A percentile compares a stretch with the other conserved stretches of the same genome.
phyloP scores from a whole-genome alignment of 164 flowering plant genomes.

The Saururus chinensis region DNA sequence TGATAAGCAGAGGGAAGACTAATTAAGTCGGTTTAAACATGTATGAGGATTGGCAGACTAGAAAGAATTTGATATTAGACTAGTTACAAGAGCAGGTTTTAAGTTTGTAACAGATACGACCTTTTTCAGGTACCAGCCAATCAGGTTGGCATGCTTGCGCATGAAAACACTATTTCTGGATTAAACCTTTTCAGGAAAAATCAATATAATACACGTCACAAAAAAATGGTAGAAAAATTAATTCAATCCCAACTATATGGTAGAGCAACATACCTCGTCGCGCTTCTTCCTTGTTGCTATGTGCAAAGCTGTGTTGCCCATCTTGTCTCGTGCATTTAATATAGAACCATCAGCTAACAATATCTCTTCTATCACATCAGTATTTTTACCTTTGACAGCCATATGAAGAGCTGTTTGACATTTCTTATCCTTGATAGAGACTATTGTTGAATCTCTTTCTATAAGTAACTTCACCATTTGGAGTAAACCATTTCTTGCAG shows the following conservation, averaged over 20 bases:
- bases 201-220: too few species aligned
- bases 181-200: too few species aligned
- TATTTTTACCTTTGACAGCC: constrained; percentile 87
- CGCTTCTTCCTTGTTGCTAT: constrained; percentile 88
- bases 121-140: too few species aligned
- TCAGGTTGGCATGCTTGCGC: too few species aligned
- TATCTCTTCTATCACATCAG: constrained; percentile 61
- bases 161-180: too few species aligned
- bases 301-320: constrained; percentile 89
- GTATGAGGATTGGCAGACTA: too few species aligned
- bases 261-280: constrained; percentile 38
- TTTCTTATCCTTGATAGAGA: constrained; percentile 83
- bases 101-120: too few species aligned
- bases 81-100: too few species aligned
- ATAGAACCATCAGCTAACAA: constrained; percentile 54
- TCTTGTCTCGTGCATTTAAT: constrained; percentile 82
- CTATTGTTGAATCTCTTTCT: constrained; percentile 60
- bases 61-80: too few species aligned
- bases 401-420: constrained; percentile 98
- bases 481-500: constrained; percentile 59
- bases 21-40: too few species aligned
- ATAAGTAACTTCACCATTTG: constrained; percentile 55
- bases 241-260: not conserved
- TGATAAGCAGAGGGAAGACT: too few species aligned
- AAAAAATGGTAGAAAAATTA: too few species aligned